A percentile compares a stretch with the other conserved stretches of the same genome.
phyloP scores from a whole-genome alignment of 2,329 filamentous ascomycete genomes.

The Arachnopeziza araneosa region DNA sequence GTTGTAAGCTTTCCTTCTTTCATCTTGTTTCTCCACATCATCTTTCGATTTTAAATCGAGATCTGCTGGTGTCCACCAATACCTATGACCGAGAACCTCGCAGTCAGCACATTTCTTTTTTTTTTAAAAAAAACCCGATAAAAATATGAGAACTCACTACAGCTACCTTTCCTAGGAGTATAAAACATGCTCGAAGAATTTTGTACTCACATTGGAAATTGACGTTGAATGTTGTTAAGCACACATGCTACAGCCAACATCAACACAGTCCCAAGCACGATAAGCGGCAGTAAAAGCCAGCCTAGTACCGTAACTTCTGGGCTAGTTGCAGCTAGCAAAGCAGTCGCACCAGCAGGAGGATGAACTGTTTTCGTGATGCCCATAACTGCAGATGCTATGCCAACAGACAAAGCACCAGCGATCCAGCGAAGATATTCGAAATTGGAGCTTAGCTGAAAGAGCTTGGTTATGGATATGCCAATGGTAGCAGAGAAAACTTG shows the following conservation, averaged over 20 bases:
- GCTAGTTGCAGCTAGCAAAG: conserved; percentile 60
- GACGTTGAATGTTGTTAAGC: conserved; percentile 60
- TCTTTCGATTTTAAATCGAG: background rate
- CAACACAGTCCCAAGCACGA: conserved; percentile 53
- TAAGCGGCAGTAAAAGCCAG: conserved; percentile 63
- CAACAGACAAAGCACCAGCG: conserved; percentile 60
- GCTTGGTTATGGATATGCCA: conserved; percentile 57
- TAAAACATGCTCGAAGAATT: background rate
- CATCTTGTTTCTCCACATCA: background rate
- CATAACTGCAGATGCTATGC: conserved; percentile 59
- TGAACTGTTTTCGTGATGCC: conserved; percentile 65
- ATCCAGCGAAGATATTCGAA: conserved; percentile 54
- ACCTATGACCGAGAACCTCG: conserved; percentile 50
- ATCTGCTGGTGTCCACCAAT: conserved; percentile 56
- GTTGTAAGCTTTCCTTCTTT: background rate
- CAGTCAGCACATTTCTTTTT: background rate
- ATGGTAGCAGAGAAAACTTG: conserved; percentile 57
- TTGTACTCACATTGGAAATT: conserved; percentile 39
- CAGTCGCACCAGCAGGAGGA: conserved; percentile 70
- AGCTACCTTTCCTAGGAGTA: background rate
- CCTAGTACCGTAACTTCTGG: conserved; percentile 49
- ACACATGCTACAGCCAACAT: conserved; percentile 59
- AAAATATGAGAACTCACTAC: too few species aligned
- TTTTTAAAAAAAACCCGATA: background rate
- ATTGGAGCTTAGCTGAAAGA: conserved; percentile 48